Conservation (phyloP, 495 filamentous ascomycete species). For the Podospora anserina region DNA sequence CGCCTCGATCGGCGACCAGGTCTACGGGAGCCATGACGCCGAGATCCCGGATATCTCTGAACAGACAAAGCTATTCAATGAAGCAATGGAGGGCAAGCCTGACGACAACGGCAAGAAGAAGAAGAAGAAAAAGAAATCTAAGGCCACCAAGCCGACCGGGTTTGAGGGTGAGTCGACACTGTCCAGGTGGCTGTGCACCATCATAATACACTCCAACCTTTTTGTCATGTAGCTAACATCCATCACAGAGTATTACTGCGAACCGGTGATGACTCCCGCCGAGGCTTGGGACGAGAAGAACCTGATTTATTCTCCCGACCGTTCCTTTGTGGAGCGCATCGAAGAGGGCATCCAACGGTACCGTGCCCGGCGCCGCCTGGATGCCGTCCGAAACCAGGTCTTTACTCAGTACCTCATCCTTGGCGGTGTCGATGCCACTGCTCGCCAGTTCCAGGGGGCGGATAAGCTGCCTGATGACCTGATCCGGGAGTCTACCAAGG, state of each 20-base stretch:
- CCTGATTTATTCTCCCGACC: constrained; percentile 25
- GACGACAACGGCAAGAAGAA: constrained; percentile 14
- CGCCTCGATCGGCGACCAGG: neutral
- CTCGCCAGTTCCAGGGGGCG: constrained; percentile 65
- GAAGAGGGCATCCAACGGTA: constrained; percentile 84
- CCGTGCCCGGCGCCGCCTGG: constrained; percentile 68
- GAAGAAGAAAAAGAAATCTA: constrained; percentile 32
- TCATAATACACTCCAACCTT: neutral
- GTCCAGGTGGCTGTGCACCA: constrained; percentile 7
- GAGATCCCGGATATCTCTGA: neutral
- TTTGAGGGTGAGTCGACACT: constrained; percentile 40
- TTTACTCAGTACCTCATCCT: constrained; percentile 79
- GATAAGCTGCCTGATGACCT: constrained; percentile 50
- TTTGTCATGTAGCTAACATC: neutral
- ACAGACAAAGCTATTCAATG: neutral
- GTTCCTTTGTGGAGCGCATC: constrained; percentile 55
- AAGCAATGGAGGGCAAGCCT: neutral
- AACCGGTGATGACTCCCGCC: constrained; percentile 69
- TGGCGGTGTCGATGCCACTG: constrained; percentile 71
- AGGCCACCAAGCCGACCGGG: constrained; percentile 39
- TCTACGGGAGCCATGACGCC: neutral
- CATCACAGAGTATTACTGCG: constrained; percentile 63
- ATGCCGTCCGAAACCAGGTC: constrained; percentile 54
- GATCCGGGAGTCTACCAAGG: constrained; percentile 51
- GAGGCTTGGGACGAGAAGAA: constrained; percentile 57